These are phyloP conservation scores for Barnettozyma wickerhamii DNA, from an alignment of 805 yeast genomes.

Conservation along the genomic window DNA sequence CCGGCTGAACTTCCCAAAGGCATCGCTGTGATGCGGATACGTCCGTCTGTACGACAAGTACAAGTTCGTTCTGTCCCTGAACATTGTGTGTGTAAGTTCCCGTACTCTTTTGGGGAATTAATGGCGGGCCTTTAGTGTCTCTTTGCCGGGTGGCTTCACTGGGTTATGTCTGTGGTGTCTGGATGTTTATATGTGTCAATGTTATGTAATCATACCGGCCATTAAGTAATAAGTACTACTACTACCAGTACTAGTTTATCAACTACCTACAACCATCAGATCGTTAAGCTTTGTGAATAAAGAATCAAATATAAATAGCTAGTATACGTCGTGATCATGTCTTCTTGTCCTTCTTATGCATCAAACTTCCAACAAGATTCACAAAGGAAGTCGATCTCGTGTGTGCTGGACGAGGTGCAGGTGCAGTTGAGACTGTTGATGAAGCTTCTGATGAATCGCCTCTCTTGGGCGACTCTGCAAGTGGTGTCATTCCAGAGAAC, in stretches of 20 bases:
- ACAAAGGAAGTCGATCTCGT: constrained; percentile 24
- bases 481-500: constrained; percentile 9
- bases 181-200: too few species aligned
- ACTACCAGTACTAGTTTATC: too few species aligned
- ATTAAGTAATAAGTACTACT: too few species aligned
- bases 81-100: constrained; percentile 44
- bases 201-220: too few species aligned
- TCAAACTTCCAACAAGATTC: constrained; percentile 23
- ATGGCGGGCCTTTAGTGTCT: too few species aligned
- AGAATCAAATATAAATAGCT: neutral
- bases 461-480: constrained; percentile 7
- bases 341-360: constrained; percentile 21
- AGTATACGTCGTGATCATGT: neutral
- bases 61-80: constrained; percentile 91
- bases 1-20: constrained; percentile 12
- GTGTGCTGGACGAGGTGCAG: constrained; percentile 7
- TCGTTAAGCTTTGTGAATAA: neutral
- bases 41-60: constrained; percentile 87
- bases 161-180: too few species aligned
- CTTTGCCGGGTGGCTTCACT: too few species aligned
- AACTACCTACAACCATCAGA: too few species aligned
- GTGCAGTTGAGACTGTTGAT: constrained; percentile 5
- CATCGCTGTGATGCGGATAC: constrained; percentile 57
- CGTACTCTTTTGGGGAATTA: too few species aligned
- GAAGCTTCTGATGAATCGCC: neutral